Base-by-base conservation (phyloP, 1,284 basidiomycete genomes). In the Fomitopsis pinicola region DNA sequence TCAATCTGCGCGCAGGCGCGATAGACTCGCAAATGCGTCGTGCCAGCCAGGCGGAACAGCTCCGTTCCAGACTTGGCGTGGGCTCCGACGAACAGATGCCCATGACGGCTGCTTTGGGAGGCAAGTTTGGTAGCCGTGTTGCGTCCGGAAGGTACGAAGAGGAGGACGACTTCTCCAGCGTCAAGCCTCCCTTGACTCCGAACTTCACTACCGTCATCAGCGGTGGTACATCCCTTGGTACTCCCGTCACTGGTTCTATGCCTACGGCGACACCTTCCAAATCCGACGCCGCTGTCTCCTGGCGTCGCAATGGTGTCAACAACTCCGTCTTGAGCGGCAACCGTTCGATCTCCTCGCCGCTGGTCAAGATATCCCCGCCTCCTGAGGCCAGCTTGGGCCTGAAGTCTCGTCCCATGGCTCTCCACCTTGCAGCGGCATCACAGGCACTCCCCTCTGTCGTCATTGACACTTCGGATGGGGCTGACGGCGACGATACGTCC, bases 31-130 rank as follows among this genome's bases (percentile, higher is more conserved):
- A 87, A 67, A 75, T 81, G 68, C 87, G 88, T 63, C 87, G 88
- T 62, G 77, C 82, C 50, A 85, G 78, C 64, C 88, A 90, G 68
- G 83, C 81, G 14, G 87, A 91, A 59, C 80, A 85, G 61, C 76
- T 86, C 54, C 82, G 82, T 57, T 75, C 82, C 42, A 87, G 87
- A 70, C 77, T 87, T 40, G 81, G 82, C 45, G 73, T 82, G 59
- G 66, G 68, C 15, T 80, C 82, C 57, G 85, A 89, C 36, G 74
- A 76, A 19, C 82, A 84, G 63, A 78, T 86, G 58, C 90, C 91
- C 54, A 91, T 91, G 91, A 89, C 90, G 44, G 90, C 91, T 55
- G 82, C 86, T 48, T 77, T 91, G 36, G 86, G 85, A 59, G 91
- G 91, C 60, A 85, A 85, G 66, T 92, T 90, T 65, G 89, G 89